Percentiles rank a stretch among this genome's conserved stretches.
These are phyloP conservation scores for Pichia sp. DNA, from an alignment of 1,139 yeast species.

Conservation along the genomic window DNA sequence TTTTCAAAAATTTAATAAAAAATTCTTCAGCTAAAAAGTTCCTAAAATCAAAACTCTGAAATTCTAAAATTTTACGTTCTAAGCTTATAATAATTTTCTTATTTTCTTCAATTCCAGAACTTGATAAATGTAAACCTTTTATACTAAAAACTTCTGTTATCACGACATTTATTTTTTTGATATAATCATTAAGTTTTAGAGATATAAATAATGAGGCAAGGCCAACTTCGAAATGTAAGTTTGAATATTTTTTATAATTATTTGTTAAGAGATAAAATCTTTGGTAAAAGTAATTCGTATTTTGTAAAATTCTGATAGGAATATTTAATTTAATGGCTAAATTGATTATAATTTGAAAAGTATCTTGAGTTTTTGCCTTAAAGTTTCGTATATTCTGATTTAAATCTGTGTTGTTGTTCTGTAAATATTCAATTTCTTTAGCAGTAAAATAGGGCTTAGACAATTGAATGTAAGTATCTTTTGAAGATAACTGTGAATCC, in stretches of 20 bases:
- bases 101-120: constrained; percentile 38
- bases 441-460: constrained; percentile 61
- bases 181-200: constrained; percentile 81
- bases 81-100: constrained; percentile 46
- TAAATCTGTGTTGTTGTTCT: constrained; percentile 42
- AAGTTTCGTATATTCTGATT: constrained; percentile 35
- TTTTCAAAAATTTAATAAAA: constrained; percentile 59
- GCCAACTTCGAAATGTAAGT: constrained; percentile 47
- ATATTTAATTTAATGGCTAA: constrained; percentile 49
- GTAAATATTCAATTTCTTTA: constrained; percentile 49
- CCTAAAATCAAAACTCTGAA: constrained; percentile 44
- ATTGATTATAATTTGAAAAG: constrained; percentile 49
- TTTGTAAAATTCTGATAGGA: constrained; percentile 60
- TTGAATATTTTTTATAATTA: constrained; percentile 39
- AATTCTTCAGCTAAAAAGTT: constrained; percentile 68
- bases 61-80: constrained; percentile 55
- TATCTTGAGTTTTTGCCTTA: constrained; percentile 42
- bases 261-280: constrained; percentile 57
- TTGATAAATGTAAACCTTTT: constrained; percentile 21
- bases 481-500: neutral
- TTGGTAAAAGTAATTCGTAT: constrained; percentile 68
- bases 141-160: constrained; percentile 35
- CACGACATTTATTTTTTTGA: constrained; percentile 66
- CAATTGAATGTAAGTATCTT: constrained; percentile 34
- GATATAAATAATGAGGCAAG: constrained; percentile 74